A percentile compares a stretch with the other conserved stretches of the same genome.
Evolutionary conservation across 176 grass and related monocot species (phyloP).

Genomic region (Carex cristatella): DNA sequence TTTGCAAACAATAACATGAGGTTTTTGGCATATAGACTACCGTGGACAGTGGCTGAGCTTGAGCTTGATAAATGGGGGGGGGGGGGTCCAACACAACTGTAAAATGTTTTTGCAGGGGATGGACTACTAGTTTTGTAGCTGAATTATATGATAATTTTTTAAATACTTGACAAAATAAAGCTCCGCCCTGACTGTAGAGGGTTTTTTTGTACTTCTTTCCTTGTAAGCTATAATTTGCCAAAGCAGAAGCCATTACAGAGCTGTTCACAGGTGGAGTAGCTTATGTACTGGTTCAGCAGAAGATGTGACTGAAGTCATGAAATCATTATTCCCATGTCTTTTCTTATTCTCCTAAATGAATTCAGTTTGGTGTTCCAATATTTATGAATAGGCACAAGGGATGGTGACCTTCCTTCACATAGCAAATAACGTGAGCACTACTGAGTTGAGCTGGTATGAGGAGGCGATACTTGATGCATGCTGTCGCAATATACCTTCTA

Average conservation of each 20-base stretch:
- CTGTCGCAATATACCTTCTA: constrained; percentile 61
- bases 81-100: neutral
- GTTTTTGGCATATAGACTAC: neutral
- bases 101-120: neutral
- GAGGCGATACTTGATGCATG: constrained; percentile 83
- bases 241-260: neutral
- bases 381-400: constrained; percentile 57
- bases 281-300: neutral
- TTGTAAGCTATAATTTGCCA: neutral
- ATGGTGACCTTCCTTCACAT: constrained; percentile 66
- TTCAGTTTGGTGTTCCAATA: neutral
- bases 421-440: constrained; percentile 57
- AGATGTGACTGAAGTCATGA: neutral
- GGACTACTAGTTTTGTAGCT: neutral
- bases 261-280: neutral
- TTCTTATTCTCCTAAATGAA: neutral
- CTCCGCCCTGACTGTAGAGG: neutral
- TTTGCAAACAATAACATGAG: neutral
- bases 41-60: neutral
- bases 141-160: neutral
- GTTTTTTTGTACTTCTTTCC: neutral
- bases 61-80: neutral
- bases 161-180: neutral
- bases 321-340: neutral
- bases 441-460: constrained; percentile 80